Base-by-base conservation (phyloP, 1,284 basidiomycete species). In the Melampsora abietis-canadensis region DNA sequence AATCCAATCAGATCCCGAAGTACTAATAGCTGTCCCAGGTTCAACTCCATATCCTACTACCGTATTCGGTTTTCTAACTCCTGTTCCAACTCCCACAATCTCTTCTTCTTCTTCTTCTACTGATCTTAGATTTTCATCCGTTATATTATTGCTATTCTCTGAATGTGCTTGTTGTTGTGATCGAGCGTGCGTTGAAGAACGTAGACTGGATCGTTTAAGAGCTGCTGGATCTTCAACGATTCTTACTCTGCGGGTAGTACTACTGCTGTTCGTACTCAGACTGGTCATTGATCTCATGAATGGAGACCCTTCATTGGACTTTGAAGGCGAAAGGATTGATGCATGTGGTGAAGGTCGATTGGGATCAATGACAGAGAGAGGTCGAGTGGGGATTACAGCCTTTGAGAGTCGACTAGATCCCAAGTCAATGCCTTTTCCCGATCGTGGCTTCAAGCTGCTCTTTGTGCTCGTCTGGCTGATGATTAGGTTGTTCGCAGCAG, bases 1-100 rank as follows among this genome's bases (percentile, higher is more conserved):
- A 24, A 73, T 61, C 69, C 69, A 69, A 15, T 46, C 54, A 21
- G 57, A 31, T 14, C 34, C 68, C 17, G 68, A 21, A 24, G 69
- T 73, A 54, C 69, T 73, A 31, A 65, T 65, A 37, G 69, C 69
- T 19, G 63, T 62, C 1, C 69, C 69, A 24, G 64, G 31, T 30
- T 44, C 62, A 30, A 73, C 62, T 57, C 63, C 60, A 57, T 64
- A 61, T 19, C 40, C 62, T 30, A 24, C 31, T 54, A 54, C 19
- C n/a, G 15, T n/a, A 54, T n/a, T n/a, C 2, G n/a, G n/a, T 54
- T 19, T 54, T 54, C 2, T 27, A 8, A n/a, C 19, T 8, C 51
- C 51, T 21, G 27, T 54, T 19, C 51, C 51, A 21, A 54, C 51
- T 8, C 19, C 51, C 7, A n/a, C 21, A 1, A 54, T 27, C 4